These are phyloP conservation scores for Omphalotus guepiniiformis DNA, from an alignment of 768 basidiomycete species.

Conservation along the genomic window DNA sequence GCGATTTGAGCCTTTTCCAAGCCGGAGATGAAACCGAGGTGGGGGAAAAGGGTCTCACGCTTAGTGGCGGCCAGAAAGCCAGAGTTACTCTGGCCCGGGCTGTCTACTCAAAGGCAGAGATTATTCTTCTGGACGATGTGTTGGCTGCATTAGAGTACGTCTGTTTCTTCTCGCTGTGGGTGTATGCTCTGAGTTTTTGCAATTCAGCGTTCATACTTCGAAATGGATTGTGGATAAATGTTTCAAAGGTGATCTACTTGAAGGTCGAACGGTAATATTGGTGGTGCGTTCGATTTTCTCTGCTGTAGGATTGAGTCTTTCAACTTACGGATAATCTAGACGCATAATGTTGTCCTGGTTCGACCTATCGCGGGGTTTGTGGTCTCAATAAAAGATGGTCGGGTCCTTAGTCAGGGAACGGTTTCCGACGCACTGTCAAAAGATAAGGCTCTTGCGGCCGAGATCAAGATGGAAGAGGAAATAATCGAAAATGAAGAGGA, in stretches of 20 bases:
- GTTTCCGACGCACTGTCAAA: conserved; percentile 43
- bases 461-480: conserved; percentile 25
- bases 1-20: conserved; percentile 64
- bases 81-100: conserved; percentile 40
- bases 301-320: background rate
- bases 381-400: conserved; percentile 56
- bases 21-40: conserved; percentile 72
- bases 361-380: conserved; percentile 52
- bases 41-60: conserved; percentile 64
- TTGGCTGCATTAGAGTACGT: conserved; percentile 23
- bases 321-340: conserved; percentile 21
- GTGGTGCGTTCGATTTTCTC: conserved; percentile 43
- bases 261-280: conserved; percentile 75
- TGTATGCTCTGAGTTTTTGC: conserved; percentile 64
- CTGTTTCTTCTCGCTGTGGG: background rate
- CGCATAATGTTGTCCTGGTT: conserved; percentile 49
- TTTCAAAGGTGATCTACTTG: conserved; percentile 72
- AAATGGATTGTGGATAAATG: conserved; percentile 79
- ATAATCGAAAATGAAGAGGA: conserved; percentile 22
- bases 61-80: conserved; percentile 45
- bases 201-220: conserved; percentile 66
- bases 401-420: conserved; percentile 43
- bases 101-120: conserved; percentile 46
- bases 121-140: conserved; percentile 28
- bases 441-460: conserved; percentile 30